A percentile compares a stretch with the other conserved stretches of the same genome.
Conservation (phyloP, 164 flowering plant species). For the Kingdonia uniflora region DNA sequence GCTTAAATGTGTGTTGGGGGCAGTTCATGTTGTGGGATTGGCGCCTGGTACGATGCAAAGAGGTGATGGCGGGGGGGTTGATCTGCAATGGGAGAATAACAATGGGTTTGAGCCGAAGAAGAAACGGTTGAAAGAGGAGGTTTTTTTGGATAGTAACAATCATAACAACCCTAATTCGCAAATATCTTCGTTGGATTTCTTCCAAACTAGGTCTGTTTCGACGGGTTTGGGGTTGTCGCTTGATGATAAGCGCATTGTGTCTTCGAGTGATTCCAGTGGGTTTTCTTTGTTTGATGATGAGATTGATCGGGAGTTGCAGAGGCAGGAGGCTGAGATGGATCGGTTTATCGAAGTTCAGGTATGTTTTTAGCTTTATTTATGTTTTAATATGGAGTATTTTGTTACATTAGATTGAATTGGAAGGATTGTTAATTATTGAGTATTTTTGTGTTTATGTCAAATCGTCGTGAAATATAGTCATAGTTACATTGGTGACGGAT, state of each 20-base stretch:
- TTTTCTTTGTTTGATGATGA: slow-evolving; percentile 45
- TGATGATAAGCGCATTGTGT: slow-evolving; percentile 47
- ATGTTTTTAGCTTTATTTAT: neutral
- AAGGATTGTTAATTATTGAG: too few relatives aligned
- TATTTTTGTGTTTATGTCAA: too few relatives aligned
- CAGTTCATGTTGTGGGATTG: slow-evolving; percentile 37
- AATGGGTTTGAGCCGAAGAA: slow-evolving; percentile 37
- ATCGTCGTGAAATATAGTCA: too few relatives aligned
- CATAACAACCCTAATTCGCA: slow-evolving; percentile 26
- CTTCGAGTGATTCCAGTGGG: slow-evolving; percentile 54
- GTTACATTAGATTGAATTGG: too few relatives aligned
- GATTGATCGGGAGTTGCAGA: slow-evolving; percentile 50
- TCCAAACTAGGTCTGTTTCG: slow-evolving; percentile 60
- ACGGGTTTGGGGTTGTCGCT: slow-evolving; percentile 83
- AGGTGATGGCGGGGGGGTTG: slow-evolving; percentile 21
- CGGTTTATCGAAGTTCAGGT: slow-evolving; percentile 74
- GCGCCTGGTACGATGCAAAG: slow-evolving; percentile 22
- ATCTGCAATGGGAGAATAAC: slow-evolving; percentile 35
- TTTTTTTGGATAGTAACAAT: slow-evolving; percentile 45
- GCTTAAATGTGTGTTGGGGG: too few relatives aligned
- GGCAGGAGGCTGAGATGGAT: slow-evolving; percentile 70
- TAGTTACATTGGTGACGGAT: too few relatives aligned
- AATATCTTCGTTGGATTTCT: slow-evolving; percentile 57
- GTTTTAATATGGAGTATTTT: neutral
- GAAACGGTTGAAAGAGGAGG: slow-evolving; percentile 56